Evolutionary conservation across 2,329 filamentous ascomycete species (phyloP).

Genomic region (Cucurbitaria berberidis): DNA sequence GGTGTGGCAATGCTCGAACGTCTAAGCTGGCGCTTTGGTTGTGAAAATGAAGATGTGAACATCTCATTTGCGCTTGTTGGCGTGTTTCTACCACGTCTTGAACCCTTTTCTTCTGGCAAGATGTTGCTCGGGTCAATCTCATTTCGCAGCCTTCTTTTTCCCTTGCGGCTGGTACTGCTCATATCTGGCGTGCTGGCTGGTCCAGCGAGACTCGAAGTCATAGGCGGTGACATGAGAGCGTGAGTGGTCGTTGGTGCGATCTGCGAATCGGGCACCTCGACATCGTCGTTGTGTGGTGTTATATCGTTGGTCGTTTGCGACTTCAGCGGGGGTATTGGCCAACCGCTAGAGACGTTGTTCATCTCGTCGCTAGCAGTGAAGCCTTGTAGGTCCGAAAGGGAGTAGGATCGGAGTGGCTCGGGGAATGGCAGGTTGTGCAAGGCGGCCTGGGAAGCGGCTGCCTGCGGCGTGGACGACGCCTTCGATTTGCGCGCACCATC

Average conservation of each 20-base stretch:
- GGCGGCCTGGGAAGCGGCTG: not conserved
- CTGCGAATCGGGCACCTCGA: conserved; percentile 24
- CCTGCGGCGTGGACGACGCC: not conserved
- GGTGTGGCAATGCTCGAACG: not conserved
- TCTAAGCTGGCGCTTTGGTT: not conserved
- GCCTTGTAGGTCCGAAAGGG: not conserved
- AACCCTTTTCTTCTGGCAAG: not conserved
- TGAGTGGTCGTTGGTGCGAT: not conserved
- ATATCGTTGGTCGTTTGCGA: not conserved
- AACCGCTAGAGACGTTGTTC: not conserved
- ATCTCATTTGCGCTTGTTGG: not conserved
- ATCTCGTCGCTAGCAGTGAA: not conserved
- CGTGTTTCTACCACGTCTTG: not conserved
- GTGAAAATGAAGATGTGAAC: not conserved
- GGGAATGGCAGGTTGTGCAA: not conserved
- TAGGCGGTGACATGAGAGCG: conserved; percentile 6
- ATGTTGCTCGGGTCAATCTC: not conserved
- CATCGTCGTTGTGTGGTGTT: conserved; percentile 2
- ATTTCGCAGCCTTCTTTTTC: conserved; percentile 6
- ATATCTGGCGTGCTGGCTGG: conserved; percentile 5
- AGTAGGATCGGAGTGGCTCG: not conserved
- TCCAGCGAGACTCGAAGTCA: conserved; percentile 9
- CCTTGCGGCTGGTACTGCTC: not conserved
- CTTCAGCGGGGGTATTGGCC: not conserved
- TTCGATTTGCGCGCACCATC: not conserved